Evolutionary conservation across 768 basidiomycete species (phyloP).

Genomic region (Chlorophyllum brunneum): DNA sequence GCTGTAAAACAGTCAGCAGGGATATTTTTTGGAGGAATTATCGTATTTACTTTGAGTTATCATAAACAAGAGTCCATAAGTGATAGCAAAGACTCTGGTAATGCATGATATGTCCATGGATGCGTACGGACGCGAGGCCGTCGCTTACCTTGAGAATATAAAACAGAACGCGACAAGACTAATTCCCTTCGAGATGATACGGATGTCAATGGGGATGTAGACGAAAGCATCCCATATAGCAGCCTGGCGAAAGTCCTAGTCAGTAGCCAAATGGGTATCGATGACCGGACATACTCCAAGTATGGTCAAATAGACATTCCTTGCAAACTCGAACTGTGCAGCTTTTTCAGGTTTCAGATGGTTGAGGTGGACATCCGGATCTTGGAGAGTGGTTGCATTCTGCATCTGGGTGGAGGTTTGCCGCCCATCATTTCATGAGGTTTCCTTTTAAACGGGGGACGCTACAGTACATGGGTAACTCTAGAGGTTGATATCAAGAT

Average conservation of each 20-base stretch:
- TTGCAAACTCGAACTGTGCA: slow-evolving; percentile 19
- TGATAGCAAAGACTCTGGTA: slow-evolving; percentile 20
- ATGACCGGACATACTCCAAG: slow-evolving; percentile 19
- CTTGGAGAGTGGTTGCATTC: too few relatives aligned
- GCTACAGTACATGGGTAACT: too few relatives aligned
- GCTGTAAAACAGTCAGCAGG: slow-evolving; percentile 6
- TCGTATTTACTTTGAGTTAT: slow-evolving; percentile 23
- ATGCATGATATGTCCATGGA: background rate
- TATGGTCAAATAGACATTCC: slow-evolving; percentile 22
- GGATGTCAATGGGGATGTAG: slow-evolving; percentile 24
- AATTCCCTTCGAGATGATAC: slow-evolving; percentile 17
- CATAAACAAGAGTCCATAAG: slow-evolving; percentile 19
- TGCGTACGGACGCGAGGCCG: background rate
- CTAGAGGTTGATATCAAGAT: too few relatives aligned
- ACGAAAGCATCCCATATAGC: too few relatives aligned
- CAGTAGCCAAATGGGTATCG: slow-evolving; percentile 18
- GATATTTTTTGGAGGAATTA: background rate
- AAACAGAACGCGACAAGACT: slow-evolving; percentile 22
- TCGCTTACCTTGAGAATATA: slow-evolving; percentile 27
- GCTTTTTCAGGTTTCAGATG: slow-evolving; percentile 22
- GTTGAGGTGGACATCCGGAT: slow-evolving; percentile 25
- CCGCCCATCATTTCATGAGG: too few relatives aligned
- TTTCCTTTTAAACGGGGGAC: too few relatives aligned
- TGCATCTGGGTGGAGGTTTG: too few relatives aligned
- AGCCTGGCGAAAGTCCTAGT: slow-evolving; percentile 34